A percentile compares a stretch with the other conserved stretches of the same genome.
Conservation (phyloP, 169 alveolate species). For the Blepharisma undulans region DNA sequence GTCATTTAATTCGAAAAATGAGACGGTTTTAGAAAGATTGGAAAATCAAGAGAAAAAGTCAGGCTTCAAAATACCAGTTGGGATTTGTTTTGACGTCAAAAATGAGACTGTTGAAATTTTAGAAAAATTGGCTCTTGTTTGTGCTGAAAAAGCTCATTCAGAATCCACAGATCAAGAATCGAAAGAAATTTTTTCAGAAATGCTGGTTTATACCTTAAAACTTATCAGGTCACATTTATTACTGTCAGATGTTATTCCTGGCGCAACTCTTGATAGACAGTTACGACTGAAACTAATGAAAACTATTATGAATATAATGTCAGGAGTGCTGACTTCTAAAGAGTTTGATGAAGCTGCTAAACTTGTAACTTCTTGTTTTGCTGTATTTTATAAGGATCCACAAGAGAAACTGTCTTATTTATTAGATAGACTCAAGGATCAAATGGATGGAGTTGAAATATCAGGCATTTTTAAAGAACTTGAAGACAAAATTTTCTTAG, state of each 20-base stretch:
- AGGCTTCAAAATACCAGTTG: neutral
- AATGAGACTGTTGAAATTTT: neutral
- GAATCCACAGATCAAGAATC: neutral
- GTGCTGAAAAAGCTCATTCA: neutral
- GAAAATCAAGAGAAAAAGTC: neutral
- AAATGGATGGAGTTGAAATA: neutral
- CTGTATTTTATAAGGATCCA: neutral
- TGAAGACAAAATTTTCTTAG: neutral
- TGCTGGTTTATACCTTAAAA: neutral
- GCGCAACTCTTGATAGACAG: neutral
- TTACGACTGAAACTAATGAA: neutral
- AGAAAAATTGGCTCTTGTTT: neutral
- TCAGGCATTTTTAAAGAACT: neutral
- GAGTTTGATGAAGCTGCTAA: neutral
- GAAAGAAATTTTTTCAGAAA: neutral
- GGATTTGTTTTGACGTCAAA: neutral
- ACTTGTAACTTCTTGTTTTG: neutral
- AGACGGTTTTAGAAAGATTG: neutral
- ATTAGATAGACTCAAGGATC: neutral
- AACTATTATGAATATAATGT: neutral
- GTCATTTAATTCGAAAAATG: neutral
- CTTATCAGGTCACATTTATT: neutral
- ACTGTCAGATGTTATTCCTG: neutral
- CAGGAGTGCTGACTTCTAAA: neutral
- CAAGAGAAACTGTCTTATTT: slow-evolving; percentile 18